A percentile compares a stretch with the other conserved stretches of the same genome.
phyloP scores from a whole-genome alignment of 805 yeast genomes.

The Wickerhamiella lipophila region DNA sequence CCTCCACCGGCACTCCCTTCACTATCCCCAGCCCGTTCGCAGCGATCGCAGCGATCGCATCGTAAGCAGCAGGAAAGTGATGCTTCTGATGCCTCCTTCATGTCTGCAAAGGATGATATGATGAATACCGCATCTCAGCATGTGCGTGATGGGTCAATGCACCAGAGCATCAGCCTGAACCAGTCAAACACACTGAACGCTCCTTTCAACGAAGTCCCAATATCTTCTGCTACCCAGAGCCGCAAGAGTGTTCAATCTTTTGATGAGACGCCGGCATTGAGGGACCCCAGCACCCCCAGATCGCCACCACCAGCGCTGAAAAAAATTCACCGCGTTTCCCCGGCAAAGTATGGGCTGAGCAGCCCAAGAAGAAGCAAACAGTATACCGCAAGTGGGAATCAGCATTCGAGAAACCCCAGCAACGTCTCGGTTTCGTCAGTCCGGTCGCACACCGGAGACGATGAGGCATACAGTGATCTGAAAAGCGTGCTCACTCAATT shows the following conservation, averaged over 20 bases:
- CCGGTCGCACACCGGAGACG: background rate
- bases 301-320: background rate
- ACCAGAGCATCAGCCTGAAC: background rate
- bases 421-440: background rate
- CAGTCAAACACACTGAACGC: background rate
- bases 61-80: constrained; percentile 1
- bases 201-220: background rate
- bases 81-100: constrained; percentile 1
- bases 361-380: constrained; percentile 5
- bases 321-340: background rate
- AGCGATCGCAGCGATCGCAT: background rate
- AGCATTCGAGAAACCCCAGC: background rate
- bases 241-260: background rate
- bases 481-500: constrained; percentile 60
- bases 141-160: constrained; percentile 1
- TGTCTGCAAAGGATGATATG: constrained; percentile 1
- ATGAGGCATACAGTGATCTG: constrained; percentile 31
- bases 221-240: background rate
- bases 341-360: background rate
- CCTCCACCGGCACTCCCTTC: background rate
- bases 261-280: background rate
- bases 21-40: constrained; percentile 4
- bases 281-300: background rate
- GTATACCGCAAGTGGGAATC: background rate
- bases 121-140: background rate